Evolutionary conservation across 768 basidiomycete species (phyloP).

Genomic region (Amyloporia xantha): DNA sequence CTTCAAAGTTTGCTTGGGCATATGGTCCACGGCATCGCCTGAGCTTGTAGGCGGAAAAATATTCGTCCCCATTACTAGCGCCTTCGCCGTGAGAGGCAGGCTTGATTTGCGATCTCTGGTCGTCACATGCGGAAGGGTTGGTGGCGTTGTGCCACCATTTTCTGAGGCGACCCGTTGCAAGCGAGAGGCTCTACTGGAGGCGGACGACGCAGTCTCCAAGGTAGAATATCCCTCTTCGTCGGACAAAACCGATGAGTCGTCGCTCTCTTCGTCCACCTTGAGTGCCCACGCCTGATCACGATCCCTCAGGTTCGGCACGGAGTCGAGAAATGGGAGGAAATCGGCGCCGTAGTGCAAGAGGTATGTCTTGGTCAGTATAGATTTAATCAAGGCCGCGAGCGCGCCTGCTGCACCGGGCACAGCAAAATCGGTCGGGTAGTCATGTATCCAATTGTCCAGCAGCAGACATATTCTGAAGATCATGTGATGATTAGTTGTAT

Average conservation of each 20-base stretch:
- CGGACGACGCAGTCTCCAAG: background rate
- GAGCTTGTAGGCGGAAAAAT: slow-evolving; percentile 23
- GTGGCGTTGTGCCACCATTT: background rate
- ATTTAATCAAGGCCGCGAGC: slow-evolving; percentile 68
- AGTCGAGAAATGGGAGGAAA: slow-evolving; percentile 73
- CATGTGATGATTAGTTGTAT: background rate
- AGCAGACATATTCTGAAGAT: slow-evolving; percentile 65
- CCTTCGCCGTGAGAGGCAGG: slow-evolving; percentile 46
- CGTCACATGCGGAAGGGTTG: slow-evolving; percentile 20
- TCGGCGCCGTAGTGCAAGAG: slow-evolving; percentile 82
- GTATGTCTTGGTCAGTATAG: slow-evolving; percentile 72
- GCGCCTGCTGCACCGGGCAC: slow-evolving; percentile 70
- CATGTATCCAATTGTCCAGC: slow-evolving; percentile 69
- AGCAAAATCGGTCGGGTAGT: slow-evolving; percentile 76
- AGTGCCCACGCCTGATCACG: slow-evolving; percentile 71
- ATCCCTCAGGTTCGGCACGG: slow-evolving; percentile 56
- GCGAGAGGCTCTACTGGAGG: slow-evolving; percentile 8
- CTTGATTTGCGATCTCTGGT: slow-evolving; percentile 64
- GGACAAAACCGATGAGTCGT: slow-evolving; percentile 48
- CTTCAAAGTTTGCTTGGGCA: slow-evolving; percentile 54
- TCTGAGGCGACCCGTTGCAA: background rate
- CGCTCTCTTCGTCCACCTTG: slow-evolving; percentile 60
- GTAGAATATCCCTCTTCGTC: slow-evolving; percentile 40
- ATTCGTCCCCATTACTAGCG: slow-evolving; percentile 28
- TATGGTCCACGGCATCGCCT: slow-evolving; percentile 30